phyloP scores from a whole-genome alignment of 2,329 filamentous ascomycete species.

The Cladosporium colombiae region DNA sequence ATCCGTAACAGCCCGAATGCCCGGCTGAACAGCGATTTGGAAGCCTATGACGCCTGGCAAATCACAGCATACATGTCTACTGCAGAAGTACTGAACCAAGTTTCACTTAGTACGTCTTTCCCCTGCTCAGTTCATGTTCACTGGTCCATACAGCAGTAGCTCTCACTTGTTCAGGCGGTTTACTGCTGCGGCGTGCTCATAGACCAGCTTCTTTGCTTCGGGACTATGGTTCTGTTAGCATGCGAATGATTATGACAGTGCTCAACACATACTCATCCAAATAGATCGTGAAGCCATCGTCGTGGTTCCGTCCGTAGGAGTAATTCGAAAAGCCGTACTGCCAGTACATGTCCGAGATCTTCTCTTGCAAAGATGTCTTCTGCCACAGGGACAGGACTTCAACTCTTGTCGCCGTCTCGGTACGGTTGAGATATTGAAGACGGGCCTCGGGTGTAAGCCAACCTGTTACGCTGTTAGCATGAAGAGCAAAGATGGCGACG shows the following conservation, averaged over 20 bases:
- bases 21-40: not conserved
- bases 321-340: slow-evolving; percentile 55
- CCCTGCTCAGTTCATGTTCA: not conserved
- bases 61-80: not conserved
- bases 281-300: slow-evolving; percentile 60
- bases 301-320: slow-evolving; percentile 56
- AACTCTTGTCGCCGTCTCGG: slow-evolving; percentile 46
- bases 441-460: slow-evolving; percentile 55
- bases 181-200: slow-evolving; percentile 12
- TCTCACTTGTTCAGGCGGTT: slow-evolving; percentile 5
- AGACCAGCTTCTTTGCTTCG: slow-evolving; percentile 13
- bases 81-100: not conserved
- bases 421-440: slow-evolving; percentile 48
- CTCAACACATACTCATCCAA: slow-evolving; percentile 41
- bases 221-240: not conserved
- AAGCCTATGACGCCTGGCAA: not conserved
- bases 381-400: slow-evolving; percentile 55
- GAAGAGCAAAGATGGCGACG: not conserved
- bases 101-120: not conserved
- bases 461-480: slow-evolving; percentile 24
- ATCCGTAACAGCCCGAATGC: not conserved
- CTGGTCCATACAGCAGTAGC: not conserved
- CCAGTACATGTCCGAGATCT: slow-evolving; percentile 58
- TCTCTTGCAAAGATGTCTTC: slow-evolving; percentile 48
- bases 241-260: not conserved